Percentiles rank a stretch among this genome's conserved stretches.
phyloP scores from a whole-genome alignment of 2,329 filamentous ascomycete species.

The Allantophomopsis lycopodina region DNA sequence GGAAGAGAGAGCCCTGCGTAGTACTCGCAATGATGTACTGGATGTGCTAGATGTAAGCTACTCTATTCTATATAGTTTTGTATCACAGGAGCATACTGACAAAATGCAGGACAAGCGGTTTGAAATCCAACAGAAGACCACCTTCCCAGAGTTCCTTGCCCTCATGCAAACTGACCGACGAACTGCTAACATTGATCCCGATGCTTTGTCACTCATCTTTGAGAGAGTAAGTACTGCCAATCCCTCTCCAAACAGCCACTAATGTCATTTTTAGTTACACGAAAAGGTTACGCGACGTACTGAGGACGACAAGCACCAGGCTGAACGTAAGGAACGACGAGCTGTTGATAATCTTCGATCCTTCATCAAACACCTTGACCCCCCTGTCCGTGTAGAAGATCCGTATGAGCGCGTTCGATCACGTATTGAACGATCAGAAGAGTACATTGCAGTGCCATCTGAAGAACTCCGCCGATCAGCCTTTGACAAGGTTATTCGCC shows the following conservation, averaged over 20 bases:
- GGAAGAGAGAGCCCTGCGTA: slow-evolving; percentile 76
- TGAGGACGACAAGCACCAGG: slow-evolving; percentile 71
- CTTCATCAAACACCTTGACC: slow-evolving; percentile 80
- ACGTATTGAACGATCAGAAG: slow-evolving; percentile 66
- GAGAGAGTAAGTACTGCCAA: slow-evolving; percentile 44
- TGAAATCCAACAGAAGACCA: slow-evolving; percentile 77
- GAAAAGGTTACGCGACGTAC: slow-evolving; percentile 73
- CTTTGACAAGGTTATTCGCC: slow-evolving; percentile 85
- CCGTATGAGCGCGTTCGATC: slow-evolving; percentile 80
- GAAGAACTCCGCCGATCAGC: slow-evolving; percentile 73
- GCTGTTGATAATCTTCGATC: slow-evolving; percentile 75
- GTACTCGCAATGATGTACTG: slow-evolving; percentile 67
- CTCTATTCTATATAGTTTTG: background rate
- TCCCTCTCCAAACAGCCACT: slow-evolving; percentile 10
- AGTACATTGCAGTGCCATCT: slow-evolving; percentile 70
- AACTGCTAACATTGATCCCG: slow-evolving; percentile 74
- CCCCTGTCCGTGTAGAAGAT: slow-evolving; percentile 63
- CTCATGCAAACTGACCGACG: slow-evolving; percentile 77
- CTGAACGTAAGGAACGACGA: slow-evolving; percentile 75
- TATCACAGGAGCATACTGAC: background rate
- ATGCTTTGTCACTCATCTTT: slow-evolving; percentile 70
- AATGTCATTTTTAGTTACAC: slow-evolving; percentile 40
- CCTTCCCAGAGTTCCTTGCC: slow-evolving; percentile 75
- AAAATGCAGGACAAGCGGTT: slow-evolving; percentile 66
- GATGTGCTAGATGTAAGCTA: slow-evolving; percentile 73